Evolutionary conservation across 768 basidiomycete genomes (phyloP), one percentile per base, ranked within the genome.

Genomic region (Flagelloscypha sp.): DNA sequence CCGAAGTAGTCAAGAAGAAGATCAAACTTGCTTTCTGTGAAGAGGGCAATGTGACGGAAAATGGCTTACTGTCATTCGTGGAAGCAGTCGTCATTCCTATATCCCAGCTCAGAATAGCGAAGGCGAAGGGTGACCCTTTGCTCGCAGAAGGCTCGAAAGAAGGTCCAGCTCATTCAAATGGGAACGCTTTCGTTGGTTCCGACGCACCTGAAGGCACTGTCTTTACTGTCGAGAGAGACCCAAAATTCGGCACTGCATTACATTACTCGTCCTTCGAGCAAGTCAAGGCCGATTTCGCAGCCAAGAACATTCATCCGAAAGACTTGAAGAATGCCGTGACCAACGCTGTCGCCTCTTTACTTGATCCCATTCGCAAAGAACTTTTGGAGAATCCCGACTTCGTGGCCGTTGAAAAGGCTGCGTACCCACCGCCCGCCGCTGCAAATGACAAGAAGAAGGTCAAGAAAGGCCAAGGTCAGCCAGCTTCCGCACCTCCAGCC

Each of bases 1-100:
- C 92, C 1, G 84, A 86, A 19, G 73, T 66, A 27, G 74, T 97
- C 32, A 80, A 83, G 50, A 80, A 78, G 59, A 98, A 97, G 66
- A 76, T 98, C 59, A 89, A 85, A 58, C 66, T 68, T 16, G 93
- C 95, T 1, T 90, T 94, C 55, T 98, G 93, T 57, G 90, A 94
- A 48, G 89, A 93, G 48, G 93, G 92, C 11, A 90, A 85, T 52
- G 63, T 78, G 33, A 71, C 76, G 29, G 89, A 85, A 17, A 99
- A 99, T 57, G 94, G 89, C 18, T 63, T 97, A 1, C 72, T 95
- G 4, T 66, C 85, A 2, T 97, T 97, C 63, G 72, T 80, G 42
- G 63, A 82, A 46, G 79, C 84, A 10, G 92, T 94, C n/a, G 56
- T 93, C 40, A 85, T 95, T 47, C 90, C 90, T 21, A 78, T 94